These are phyloP conservation scores for Ramularia endophylla DNA, from an alignment of 2,329 filamentous ascomycete genomes.

Conservation along the genomic window DNA sequence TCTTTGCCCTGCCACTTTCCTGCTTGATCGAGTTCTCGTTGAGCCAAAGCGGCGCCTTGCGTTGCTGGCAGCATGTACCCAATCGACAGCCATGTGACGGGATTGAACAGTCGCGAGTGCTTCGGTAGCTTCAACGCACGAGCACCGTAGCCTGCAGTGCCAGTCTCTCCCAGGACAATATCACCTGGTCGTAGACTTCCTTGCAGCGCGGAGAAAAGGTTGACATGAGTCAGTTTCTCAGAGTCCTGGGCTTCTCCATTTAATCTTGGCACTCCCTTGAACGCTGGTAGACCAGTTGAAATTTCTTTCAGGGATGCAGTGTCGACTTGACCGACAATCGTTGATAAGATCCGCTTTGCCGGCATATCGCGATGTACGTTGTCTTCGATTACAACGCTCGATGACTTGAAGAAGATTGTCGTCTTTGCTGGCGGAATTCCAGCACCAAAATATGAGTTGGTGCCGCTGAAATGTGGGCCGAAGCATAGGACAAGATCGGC, in stretches of 20 bases:
- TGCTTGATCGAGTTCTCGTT: conserved; percentile 50
- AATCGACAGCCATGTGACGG: conserved; percentile 67
- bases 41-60: conserved; percentile 67
- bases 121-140: conserved; percentile 76
- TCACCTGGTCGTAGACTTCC: conserved; percentile 47
- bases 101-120: conserved; percentile 72
- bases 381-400: conserved; percentile 29
- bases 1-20: conserved; percentile 12
- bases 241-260: too few species aligned
- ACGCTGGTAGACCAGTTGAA: background rate
- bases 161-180: conserved; percentile 79
- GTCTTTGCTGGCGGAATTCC: conserved; percentile 33
- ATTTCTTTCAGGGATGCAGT: background rate
- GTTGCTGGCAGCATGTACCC: conserved; percentile 59
- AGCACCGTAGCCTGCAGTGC: conserved; percentile 82
- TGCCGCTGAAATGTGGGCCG: conserved; percentile 13
- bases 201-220: too few species aligned
- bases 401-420: conserved; percentile 32
- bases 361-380: conserved; percentile 30
- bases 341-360: conserved; percentile 5
- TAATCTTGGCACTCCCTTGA: too few species aligned
- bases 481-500: conserved; percentile 13
- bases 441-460: conserved; percentile 33
- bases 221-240: too few species aligned
- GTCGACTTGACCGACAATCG: conserved; percentile 45